Evolutionary conservation across 768 basidiomycete species (phyloP), one percentile per base, ranked within the genome.

Genomic region (Trametes gibbosa): DNA sequence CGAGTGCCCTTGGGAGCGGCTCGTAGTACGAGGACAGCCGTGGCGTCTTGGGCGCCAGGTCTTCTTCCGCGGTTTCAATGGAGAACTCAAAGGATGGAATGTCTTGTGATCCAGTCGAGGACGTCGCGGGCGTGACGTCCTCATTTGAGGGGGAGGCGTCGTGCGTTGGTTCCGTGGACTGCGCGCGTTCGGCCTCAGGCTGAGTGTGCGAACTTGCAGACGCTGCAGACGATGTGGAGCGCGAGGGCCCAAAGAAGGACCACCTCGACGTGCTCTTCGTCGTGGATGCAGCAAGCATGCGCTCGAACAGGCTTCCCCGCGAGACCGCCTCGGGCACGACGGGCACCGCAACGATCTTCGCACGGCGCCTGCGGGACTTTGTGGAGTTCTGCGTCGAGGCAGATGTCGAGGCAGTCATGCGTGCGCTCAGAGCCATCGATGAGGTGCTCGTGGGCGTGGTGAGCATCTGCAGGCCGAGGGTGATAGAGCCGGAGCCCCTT

Each of bases 321-420:
- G 29, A 32, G 29, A 32, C 47, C 25, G 13, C 24, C 47, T 1
- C 32, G 19, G 4, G 21, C n/a, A 27, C 2, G 32, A 48, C 39
- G 25, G 56, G 52, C 16, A 61, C 55, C 9, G 58, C 52, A n/a
- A 64, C 23, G 39, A 61, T 53, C 53, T 58, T 41, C 13, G 60
- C 56, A 12, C 49, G 56, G 10, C 63, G 47, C 13, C 63, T 51
- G 14, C 46, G 24, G 10, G 63, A 61, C 52, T 58, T 57, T 6
- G 47, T 40, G 12, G 63, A 61, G 27, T 40, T 40, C 40, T 58
- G 57, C 17, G 56, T 55, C 1, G 59, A 54, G 9, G 37, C 55
- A 14, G 63, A 61, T 1, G 29, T 16, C 14, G 63, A 64, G 1
- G 63, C 49, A n/a, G 56, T 35, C 27, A 64, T 45, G 50, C 49